Base-by-base conservation (phyloP, 331 rosid species). In the Erythrophleum ivorense region DNA sequence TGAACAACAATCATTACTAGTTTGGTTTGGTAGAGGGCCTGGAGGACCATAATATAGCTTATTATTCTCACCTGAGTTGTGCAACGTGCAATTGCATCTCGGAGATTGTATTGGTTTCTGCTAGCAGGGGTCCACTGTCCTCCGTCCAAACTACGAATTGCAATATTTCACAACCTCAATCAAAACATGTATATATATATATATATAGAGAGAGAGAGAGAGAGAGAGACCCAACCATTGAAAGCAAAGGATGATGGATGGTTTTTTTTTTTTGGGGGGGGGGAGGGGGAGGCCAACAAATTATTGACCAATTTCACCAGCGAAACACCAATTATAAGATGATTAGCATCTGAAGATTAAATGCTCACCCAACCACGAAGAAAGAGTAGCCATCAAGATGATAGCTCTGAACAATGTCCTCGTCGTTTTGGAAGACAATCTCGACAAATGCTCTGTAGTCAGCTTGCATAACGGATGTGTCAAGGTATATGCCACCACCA, bases 331-430 rank as follows among this genome's bases (percentile, higher is more conserved):
- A 24, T 24, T 36, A 52, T 33, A n/a, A 31, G 36, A 59, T 52
- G 57, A 53, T 59, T 33, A 49, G 63, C 34, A 71, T 12, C 2
- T 1, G 43, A 63, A 53, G 31, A 14, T 5, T 21, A 59, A 21
- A 76, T 50, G 77, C 91, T 87, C 84, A 95, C 99, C 99, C 99
- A 62, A 96, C 98, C 2, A 96, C 99, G 43, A 90, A 96, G 92
- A 92, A 96, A 73, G 92, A 86, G 91, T 96, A 96, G 88, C 99
- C 99, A 90, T 90, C 86, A 43, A 96, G 90, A 84, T 96, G 99
- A 83, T 87, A 88, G 84, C 91, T 93, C 78, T 96, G 99, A 76
- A 96, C 29, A 15, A 94, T 91, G 76, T 94, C 86, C 84, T 96
- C 99, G 64, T 86, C 76, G 86, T 96, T 96, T 88, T 96, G 98